phyloP scores from a whole-genome alignment of 192 early-diverging fungal species.

The Coemansia sp. region DNA sequence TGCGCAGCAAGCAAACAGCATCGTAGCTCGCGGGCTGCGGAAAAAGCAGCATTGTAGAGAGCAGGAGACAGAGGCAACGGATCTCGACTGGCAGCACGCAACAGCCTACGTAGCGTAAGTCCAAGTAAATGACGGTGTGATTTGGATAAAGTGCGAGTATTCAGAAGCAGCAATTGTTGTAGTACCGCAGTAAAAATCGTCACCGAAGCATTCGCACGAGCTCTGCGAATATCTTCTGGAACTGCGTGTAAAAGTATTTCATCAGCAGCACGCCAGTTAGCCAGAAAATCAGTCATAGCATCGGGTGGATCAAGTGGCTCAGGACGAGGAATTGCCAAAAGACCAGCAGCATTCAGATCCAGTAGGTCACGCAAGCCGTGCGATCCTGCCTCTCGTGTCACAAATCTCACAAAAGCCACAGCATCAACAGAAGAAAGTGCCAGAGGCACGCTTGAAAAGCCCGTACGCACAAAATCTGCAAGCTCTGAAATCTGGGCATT shows the following conservation, averaged over 20 bases:
- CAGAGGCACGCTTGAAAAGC: conserved; percentile 19
- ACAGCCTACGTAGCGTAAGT: background rate
- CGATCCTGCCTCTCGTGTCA: background rate
- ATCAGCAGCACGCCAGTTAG: conserved; percentile 10
- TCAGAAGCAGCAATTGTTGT: background rate
- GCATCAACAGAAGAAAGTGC: conserved; percentile 15
- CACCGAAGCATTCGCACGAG: conserved; percentile 2
- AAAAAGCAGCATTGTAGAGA: conserved; percentile 19
- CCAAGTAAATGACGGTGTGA: background rate
- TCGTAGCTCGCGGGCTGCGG: conserved; percentile 3
- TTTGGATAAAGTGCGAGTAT: background rate
- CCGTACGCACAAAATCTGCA: conserved; percentile 6
- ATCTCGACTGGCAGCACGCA: background rate
- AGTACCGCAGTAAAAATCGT: conserved; percentile 1
- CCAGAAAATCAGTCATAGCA: conserved; percentile 10
- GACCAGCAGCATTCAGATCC: conserved; percentile 11
- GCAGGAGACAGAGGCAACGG: conserved; percentile 13
- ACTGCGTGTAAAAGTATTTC: conserved; percentile 1
- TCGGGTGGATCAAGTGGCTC: background rate
- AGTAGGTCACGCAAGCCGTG: conserved; percentile 4
- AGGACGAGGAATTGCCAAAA: conserved; percentile 4
- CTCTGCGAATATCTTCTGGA: conserved; percentile 1
- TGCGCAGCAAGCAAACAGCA: background rate
- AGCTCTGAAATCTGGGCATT: conserved; percentile 11
- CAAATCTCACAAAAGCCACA: conserved; percentile 12